These are phyloP conservation scores for Xylaria sp. DNA, from an alignment of 2,329 filamentous ascomycete species.

Conservation along the genomic window DNA sequence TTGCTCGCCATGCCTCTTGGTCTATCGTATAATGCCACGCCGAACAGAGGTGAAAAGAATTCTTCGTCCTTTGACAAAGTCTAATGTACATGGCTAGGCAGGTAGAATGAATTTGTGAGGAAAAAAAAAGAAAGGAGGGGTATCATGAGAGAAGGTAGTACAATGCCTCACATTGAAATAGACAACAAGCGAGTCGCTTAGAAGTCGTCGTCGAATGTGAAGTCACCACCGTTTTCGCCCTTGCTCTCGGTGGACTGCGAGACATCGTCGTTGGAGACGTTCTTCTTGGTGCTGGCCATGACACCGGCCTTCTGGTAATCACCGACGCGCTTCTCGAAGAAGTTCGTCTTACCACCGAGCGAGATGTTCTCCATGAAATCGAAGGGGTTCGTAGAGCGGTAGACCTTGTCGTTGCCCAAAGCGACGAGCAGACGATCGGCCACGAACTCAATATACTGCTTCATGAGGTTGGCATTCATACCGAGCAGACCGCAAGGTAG, in stretches of 20 bases:
- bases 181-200: conserved; percentile 61
- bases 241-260: conserved; percentile 60
- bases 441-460: conserved; percentile 99
- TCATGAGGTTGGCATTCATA: conserved; percentile 98
- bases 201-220: conserved; percentile 97
- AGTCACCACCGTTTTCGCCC: conserved; percentile 76
- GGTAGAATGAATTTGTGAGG: conserved; percentile 2
- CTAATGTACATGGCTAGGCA: conserved; percentile 31
- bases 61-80: conserved; percentile 13
- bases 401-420: conserved; percentile 93
- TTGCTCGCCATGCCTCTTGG: conserved; percentile 34
- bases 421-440: conserved; percentile 93
- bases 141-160: conserved; percentile 32
- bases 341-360: conserved; percentile 98
- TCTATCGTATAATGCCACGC: conserved; percentile 36
- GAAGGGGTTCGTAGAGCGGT: conserved; percentile 94
- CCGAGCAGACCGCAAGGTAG: conserved; percentile 92
- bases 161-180: conserved; percentile 6
- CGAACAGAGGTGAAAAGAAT: conserved; percentile 9
- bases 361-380: conserved; percentile 99
- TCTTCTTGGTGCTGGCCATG: conserved; percentile 88
- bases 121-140: conserved; percentile 8
- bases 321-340: conserved; percentile 99
- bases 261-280: conserved; percentile 56
- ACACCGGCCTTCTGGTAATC: conserved; percentile 99